phyloP scores from a whole-genome alignment of 495 filamentous ascomycete species.

The Parachaetomium inaequale region DNA sequence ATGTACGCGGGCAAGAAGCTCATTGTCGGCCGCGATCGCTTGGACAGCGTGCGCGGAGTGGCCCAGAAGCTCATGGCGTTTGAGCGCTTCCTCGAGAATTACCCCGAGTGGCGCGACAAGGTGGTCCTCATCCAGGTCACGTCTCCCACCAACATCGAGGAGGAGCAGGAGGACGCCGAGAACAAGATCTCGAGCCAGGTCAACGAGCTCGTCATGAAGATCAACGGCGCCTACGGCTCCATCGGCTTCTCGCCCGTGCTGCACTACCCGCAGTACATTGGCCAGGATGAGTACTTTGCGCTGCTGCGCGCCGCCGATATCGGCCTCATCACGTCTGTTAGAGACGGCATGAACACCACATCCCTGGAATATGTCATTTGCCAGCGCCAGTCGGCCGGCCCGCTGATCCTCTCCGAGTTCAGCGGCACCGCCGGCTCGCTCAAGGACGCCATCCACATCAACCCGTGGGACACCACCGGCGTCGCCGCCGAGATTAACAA shows the following conservation, averaged over 20 bases:
- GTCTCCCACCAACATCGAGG: conserved; percentile 75
- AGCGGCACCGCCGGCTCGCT: conserved; percentile 88
- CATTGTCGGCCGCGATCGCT: conserved; percentile 87
- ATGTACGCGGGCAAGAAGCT: conserved; percentile 81
- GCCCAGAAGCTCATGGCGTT: conserved; percentile 91
- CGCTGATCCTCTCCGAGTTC: conserved; percentile 91
- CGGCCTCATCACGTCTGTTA: conserved; percentile 84
- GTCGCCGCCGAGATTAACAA: conserved; percentile 76
- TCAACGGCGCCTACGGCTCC: conserved; percentile 85
- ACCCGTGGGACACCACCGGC: conserved; percentile 82
- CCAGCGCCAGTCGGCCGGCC: conserved; percentile 77
- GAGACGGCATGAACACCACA: conserved; percentile 96
- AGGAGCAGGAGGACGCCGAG: conserved; percentile 63
- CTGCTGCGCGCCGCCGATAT: conserved; percentile 82
- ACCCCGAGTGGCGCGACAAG: conserved; percentile 83
- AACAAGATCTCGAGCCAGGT: conserved; percentile 79
- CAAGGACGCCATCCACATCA: conserved; percentile 83
- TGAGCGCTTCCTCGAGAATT: conserved; percentile 80
- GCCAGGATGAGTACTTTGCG: conserved; percentile 84
- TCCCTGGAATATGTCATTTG: conserved; percentile 90
- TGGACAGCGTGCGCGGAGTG: conserved; percentile 86
- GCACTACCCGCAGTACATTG: conserved; percentile 88
- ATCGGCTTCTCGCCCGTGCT: conserved; percentile 82
- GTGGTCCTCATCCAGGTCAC: conserved; percentile 96
- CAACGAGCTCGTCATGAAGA: conserved; percentile 79